Percentiles rank a stretch among this genome's conserved stretches.
These are phyloP conservation scores for Mycena venus DNA, from an alignment of 768 basidiomycete genomes.

Conservation along the genomic window DNA sequence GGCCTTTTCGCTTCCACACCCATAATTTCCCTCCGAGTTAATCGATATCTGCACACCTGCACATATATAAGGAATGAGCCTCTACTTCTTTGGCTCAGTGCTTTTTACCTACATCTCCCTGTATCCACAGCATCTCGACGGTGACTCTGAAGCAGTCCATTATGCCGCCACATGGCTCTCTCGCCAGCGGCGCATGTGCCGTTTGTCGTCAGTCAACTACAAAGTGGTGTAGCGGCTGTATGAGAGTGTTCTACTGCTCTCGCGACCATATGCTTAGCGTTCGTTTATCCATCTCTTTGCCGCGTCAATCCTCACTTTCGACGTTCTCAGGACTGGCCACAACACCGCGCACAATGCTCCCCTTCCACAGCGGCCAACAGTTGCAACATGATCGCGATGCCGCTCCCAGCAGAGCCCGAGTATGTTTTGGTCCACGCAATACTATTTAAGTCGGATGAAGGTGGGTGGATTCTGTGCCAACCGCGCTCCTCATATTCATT, in stretches of 20 bases:
- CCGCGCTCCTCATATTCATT: background rate
- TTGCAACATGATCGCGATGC: slow-evolving; percentile 80
- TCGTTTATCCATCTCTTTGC: slow-evolving; percentile 42
- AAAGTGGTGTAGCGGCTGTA: slow-evolving; percentile 92
- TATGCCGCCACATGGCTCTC: slow-evolving; percentile 71
- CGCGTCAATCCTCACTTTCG: slow-evolving; percentile 16
- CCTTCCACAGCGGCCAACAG: slow-evolving; percentile 60
- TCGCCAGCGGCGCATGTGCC: slow-evolving; percentile 78
- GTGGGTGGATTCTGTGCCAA: slow-evolving; percentile 46
- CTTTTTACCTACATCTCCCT: slow-evolving; percentile 38
- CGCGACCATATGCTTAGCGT: slow-evolving; percentile 82
- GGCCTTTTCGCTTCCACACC: background rate
- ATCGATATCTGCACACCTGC: slow-evolving; percentile 32
- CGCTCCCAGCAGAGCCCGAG: slow-evolving; percentile 79
- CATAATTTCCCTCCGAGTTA: slow-evolving; percentile 12
- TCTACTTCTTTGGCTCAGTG: slow-evolving; percentile 36
- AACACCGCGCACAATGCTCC: slow-evolving; percentile 79
- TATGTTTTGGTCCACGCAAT: slow-evolving; percentile 78
- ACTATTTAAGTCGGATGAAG: slow-evolving; percentile 82
- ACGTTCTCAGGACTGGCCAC: slow-evolving; percentile 78
- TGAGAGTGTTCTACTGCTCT: slow-evolving; percentile 84
- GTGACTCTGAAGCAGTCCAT: slow-evolving; percentile 62
- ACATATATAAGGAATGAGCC: slow-evolving; percentile 33
- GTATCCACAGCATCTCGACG: slow-evolving; percentile 31
- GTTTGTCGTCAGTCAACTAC: slow-evolving; percentile 82